phyloP scores from a whole-genome alignment of 768 basidiomycete species.

The Suillus alpinus region DNA sequence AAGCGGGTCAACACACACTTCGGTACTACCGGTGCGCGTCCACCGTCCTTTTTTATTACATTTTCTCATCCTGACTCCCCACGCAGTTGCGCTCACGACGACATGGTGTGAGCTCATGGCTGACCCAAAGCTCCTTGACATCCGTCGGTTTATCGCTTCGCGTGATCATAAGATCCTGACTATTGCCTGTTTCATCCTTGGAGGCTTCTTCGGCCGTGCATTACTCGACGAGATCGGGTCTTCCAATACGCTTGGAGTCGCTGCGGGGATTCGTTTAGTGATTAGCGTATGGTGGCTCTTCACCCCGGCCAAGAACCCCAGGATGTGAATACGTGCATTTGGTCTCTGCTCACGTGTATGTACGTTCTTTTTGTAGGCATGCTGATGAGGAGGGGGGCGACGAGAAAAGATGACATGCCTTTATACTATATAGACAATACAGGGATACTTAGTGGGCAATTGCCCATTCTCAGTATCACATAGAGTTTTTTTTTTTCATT shows the following conservation, averaged over 20 bases:
- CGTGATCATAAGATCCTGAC: constrained; percentile 75
- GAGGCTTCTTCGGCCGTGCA: constrained; percentile 66
- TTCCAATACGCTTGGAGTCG: constrained; percentile 61
- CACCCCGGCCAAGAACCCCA: constrained; percentile 37
- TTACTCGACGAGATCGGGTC: constrained; percentile 59
- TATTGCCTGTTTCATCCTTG: constrained; percentile 65
- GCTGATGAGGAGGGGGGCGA: not conserved
- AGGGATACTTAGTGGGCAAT: not conserved
- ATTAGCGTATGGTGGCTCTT: constrained; percentile 66
- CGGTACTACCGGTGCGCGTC: constrained; percentile 65
- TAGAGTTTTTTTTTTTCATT: not conserved
- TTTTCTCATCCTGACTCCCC: constrained; percentile 5
- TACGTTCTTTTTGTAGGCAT: not conserved
- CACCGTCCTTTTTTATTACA: not conserved
- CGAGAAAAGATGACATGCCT: not conserved
- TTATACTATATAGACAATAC: not conserved
- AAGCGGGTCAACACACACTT: constrained; percentile 76
- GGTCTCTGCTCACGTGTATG: not conserved
- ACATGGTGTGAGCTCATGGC: constrained; percentile 88
- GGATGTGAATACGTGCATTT: not conserved
- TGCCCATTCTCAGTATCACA: not conserved
- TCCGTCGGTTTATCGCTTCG: constrained; percentile 47
- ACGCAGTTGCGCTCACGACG: constrained; percentile 76
- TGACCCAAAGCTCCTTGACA: constrained; percentile 72
- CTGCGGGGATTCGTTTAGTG: constrained; percentile 57